These are phyloP conservation scores for Zasmidium cellare DNA, from an alignment of 2,329 filamentous ascomycete species.

Conservation along the genomic window DNA sequence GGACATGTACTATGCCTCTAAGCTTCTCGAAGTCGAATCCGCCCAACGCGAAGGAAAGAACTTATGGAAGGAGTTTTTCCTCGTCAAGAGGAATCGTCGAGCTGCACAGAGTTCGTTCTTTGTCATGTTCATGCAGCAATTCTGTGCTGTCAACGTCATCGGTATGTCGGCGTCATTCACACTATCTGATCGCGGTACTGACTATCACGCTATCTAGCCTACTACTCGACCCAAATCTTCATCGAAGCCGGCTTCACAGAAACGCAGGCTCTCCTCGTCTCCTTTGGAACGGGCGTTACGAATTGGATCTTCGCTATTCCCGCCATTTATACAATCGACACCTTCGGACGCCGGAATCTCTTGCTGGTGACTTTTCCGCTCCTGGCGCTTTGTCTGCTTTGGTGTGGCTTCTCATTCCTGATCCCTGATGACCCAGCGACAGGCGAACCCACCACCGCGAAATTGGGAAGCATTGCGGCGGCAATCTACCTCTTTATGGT, in stretches of 20 bases:
- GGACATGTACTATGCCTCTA: constrained; percentile 41
- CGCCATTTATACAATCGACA: constrained; percentile 37
- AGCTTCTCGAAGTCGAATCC: constrained; percentile 39
- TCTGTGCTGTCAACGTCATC: constrained; percentile 20
- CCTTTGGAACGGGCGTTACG: constrained; percentile 32
- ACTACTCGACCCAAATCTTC: constrained; percentile 30
- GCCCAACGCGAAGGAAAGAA: constrained; percentile 37
- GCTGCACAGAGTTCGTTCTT: constrained; percentile 35
- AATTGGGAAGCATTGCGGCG: constrained; percentile 39
- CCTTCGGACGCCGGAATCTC: constrained; percentile 46
- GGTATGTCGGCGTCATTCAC: neutral
- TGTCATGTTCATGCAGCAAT: constrained; percentile 38
- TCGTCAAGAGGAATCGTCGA: constrained; percentile 32
- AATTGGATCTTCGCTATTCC: constrained; percentile 22
- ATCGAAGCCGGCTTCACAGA: constrained; percentile 25
- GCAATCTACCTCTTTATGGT: constrained; percentile 37
- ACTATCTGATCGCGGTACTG: neutral
- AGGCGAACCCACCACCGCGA: constrained; percentile 17
- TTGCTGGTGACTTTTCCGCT: constrained; percentile 47
- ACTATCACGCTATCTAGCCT: constrained; percentile 32
- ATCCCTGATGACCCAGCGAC: constrained; percentile 27
- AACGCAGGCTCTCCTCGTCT: constrained; percentile 31
- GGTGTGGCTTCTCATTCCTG: constrained; percentile 44
- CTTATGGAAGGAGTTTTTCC: constrained; percentile 39
- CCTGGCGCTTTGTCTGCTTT: constrained; percentile 50